phyloP scores from a whole-genome alignment of 208 protist species.

The Leishmania gerbilli region DNA sequence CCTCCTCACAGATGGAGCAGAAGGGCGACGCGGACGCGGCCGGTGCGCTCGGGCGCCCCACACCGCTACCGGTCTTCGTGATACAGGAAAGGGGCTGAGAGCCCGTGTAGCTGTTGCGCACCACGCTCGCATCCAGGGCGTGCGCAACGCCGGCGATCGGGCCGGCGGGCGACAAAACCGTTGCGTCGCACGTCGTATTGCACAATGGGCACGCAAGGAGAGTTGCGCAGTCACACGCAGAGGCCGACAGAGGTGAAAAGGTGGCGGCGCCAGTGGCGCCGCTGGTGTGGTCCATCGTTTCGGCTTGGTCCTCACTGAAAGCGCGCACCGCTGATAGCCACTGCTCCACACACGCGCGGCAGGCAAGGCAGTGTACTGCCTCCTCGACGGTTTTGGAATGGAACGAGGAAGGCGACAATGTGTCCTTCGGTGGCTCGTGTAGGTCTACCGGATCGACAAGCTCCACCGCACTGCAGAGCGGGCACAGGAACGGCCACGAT shows the following conservation, averaged over 20 bases:
- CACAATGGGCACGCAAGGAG: slow-evolving; percentile 19
- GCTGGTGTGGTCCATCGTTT: background rate
- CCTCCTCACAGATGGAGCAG: slow-evolving; percentile 78
- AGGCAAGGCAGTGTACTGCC: slow-evolving; percentile 34
- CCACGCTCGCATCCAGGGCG: background rate
- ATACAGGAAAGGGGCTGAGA: background rate
- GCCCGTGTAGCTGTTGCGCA: slow-evolving; percentile 24
- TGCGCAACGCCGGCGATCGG: background rate
- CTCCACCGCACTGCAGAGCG: slow-evolving; percentile 36
- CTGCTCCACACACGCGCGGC: slow-evolving; percentile 33
- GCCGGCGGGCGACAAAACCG: background rate
- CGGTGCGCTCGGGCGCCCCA: background rate
- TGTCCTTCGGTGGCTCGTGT: slow-evolving; percentile 7
- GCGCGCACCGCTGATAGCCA: slow-evolving; percentile 23
- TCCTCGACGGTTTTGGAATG: background rate
- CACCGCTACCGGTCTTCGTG: background rate
- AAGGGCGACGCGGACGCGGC: background rate
- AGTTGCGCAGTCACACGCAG: background rate
- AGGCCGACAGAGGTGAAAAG: background rate
- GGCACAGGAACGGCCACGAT: slow-evolving; percentile 34
- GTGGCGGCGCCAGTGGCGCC: background rate
- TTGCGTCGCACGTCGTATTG: background rate
- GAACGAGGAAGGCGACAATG: background rate
- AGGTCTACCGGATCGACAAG: slow-evolving; percentile 47
- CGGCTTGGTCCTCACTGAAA: background rate